A percentile compares a stretch with the other conserved stretches of the same genome.
Conservation (phyloP, 2,329 filamentous ascomycete genomes). For the Lasiodiplodia sp. region DNA sequence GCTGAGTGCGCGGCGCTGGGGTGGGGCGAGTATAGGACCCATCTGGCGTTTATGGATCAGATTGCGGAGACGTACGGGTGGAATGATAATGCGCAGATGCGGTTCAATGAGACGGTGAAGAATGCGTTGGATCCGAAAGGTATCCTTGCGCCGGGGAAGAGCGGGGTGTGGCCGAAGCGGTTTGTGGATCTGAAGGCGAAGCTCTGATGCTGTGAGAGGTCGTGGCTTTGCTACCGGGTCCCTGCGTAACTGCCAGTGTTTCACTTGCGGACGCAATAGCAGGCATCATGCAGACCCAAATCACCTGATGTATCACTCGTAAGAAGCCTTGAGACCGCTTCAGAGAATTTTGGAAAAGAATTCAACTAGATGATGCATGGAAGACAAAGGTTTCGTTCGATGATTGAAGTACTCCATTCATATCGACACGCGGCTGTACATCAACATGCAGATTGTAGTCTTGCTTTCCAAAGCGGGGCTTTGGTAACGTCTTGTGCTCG, state of each 20-base stretch:
- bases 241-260: not conserved
- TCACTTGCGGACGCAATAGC: not conserved
- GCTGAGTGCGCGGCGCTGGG: constrained; percentile 51
- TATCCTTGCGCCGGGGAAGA: constrained; percentile 39
- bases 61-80: constrained; percentile 57
- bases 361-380: too few relatives aligned
- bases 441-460: too few relatives aligned
- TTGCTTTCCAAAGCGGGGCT: too few relatives aligned
- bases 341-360: too few relatives aligned
- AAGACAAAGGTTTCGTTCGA: too few relatives aligned
- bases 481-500: not conserved
- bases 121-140: constrained; percentile 54
- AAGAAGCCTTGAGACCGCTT: too few relatives aligned
- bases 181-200: constrained; percentile 10
- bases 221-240: not conserved
- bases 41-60: constrained; percentile 57
- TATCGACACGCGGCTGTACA: too few relatives aligned
- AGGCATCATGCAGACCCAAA: not conserved
- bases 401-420: too few relatives aligned
- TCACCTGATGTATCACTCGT: too few relatives aligned
- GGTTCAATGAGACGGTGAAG: constrained; percentile 55
- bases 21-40: constrained; percentile 57
- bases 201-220: not conserved
- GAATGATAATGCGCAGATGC: constrained; percentile 52
- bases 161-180: constrained; percentile 36